phyloP scores from a whole-genome alignment of 2,329 filamentous ascomycete species.

The Fusarium burgessii region DNA sequence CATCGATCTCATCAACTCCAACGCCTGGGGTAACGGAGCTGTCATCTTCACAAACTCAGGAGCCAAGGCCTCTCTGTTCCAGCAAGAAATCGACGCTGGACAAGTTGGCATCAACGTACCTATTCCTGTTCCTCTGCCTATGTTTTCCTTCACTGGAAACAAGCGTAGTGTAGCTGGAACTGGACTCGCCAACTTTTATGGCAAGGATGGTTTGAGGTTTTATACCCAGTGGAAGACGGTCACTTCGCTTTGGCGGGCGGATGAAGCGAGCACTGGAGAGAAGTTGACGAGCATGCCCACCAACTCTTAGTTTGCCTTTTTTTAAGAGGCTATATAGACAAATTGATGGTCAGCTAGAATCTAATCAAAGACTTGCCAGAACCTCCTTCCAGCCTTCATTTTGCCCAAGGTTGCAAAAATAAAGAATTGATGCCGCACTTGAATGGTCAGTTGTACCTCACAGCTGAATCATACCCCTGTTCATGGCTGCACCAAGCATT shows the following conservation, averaged over 20 bases:
- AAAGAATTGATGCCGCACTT: too few relatives aligned
- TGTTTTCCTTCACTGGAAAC: constrained; percentile 76
- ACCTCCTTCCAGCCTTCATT: fast-evolving
- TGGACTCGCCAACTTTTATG: constrained; percentile 91
- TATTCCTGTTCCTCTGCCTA: constrained; percentile 73
- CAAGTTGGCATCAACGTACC: constrained; percentile 85
- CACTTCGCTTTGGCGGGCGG: constrained; percentile 77
- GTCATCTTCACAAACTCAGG: constrained; percentile 83
- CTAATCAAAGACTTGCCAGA: fast-evolving
- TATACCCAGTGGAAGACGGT: constrained; percentile 96
- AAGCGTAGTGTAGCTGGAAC: constrained; percentile 90
- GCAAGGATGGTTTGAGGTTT: constrained; percentile 85
- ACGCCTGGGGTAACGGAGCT: constrained; percentile 84
- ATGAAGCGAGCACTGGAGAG: constrained; percentile 25
- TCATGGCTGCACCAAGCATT: neutral
- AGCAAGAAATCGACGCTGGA: constrained; percentile 81
- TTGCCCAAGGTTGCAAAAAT: too few relatives aligned
- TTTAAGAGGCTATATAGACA: fast-evolving
- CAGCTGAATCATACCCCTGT: neutral
- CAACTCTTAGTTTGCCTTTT: neutral
- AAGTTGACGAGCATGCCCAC: constrained; percentile 33
- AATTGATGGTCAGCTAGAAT: fast-evolving
- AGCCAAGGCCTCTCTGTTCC: constrained; percentile 77
- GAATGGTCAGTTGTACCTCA: too few relatives aligned
- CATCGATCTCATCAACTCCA: constrained; percentile 81